These are phyloP conservation scores for Cyathus striatus DNA, from an alignment of 768 basidiomycete species.

Conservation along the genomic window DNA sequence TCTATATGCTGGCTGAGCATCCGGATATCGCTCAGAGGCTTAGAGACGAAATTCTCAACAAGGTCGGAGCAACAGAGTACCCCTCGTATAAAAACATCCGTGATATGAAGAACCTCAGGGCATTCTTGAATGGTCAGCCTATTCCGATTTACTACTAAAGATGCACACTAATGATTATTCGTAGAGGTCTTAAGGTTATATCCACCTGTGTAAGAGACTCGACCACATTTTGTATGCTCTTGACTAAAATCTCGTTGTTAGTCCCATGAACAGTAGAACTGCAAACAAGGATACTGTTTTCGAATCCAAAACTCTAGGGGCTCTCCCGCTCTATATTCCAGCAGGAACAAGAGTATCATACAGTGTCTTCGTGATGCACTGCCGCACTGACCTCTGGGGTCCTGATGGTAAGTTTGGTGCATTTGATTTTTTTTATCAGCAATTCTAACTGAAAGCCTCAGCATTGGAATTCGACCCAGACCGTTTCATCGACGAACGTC, in stretches of 20 bases:
- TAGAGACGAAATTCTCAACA: slow-evolving; percentile 28
- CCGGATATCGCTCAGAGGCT: slow-evolving; percentile 27
- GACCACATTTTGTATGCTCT: not conserved
- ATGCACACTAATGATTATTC: not conserved
- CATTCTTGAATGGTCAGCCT: slow-evolving; percentile 17
- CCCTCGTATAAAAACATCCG: slow-evolving; percentile 38
- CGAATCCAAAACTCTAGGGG: slow-evolving; percentile 13
- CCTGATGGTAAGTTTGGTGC: slow-evolving; percentile 35
- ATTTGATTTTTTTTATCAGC: not conserved
- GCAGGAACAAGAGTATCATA: slow-evolving; percentile 16
- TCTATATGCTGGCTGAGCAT: slow-evolving; percentile 35
- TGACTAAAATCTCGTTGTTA: not conserved
- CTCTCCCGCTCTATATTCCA: slow-evolving; percentile 6
- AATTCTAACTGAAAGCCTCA: slow-evolving; percentile 9
- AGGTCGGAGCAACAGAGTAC: slow-evolving; percentile 22
- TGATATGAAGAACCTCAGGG: slow-evolving; percentile 28
- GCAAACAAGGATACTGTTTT: slow-evolving; percentile 4
- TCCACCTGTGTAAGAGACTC: slow-evolving; percentile 22
- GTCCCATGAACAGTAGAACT: slow-evolving; percentile 12
- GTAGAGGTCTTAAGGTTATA: slow-evolving; percentile 39
- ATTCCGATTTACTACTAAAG: not conserved
- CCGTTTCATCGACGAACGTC: slow-evolving; percentile 48
- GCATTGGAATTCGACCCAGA: slow-evolving; percentile 49
- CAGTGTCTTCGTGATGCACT: slow-evolving; percentile 41
- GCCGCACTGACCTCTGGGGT: slow-evolving; percentile 47